Conservation (phyloP, 352 stramenopile species). For the Thalassiosira exigua region DNA sequence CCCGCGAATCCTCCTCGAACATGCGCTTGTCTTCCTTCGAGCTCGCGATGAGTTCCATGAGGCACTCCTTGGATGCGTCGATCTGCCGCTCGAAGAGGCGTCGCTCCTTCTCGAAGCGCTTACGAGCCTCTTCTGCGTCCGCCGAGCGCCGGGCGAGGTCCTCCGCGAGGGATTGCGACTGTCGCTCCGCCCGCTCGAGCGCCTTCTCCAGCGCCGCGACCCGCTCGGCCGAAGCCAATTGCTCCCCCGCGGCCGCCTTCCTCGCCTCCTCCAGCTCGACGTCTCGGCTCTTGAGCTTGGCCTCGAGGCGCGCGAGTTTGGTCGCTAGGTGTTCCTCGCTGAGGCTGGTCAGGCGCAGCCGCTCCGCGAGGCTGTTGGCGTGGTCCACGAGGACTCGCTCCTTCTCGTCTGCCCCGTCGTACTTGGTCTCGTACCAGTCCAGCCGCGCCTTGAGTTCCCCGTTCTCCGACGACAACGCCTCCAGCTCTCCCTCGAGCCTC, state of each 20-base stretch:
- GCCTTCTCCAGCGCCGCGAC: constrained; percentile 15
- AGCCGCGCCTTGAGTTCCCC: constrained; percentile 40
- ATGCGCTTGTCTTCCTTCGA: constrained; percentile 55
- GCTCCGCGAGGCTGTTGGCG: constrained; percentile 54
- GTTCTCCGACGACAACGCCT: constrained; percentile 44
- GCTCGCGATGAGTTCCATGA: constrained; percentile 54
- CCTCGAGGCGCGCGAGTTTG: constrained; percentile 48
- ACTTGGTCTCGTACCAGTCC: constrained; percentile 51
- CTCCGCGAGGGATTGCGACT: constrained; percentile 19
- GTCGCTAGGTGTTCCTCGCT: constrained; percentile 53
- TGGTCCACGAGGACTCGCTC: constrained; percentile 57
- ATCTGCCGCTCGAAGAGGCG: constrained; percentile 52
- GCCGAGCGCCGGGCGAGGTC: constrained; percentile 30
- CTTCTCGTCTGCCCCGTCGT: constrained; percentile 56
- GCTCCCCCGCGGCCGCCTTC: constrained; percentile 1
- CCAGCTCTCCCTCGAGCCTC: constrained; percentile 33
- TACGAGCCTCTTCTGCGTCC: constrained; percentile 33
- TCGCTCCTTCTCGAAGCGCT: constrained; percentile 41
- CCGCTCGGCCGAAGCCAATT: constrained; percentile 1
- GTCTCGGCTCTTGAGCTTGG: constrained; percentile 27
- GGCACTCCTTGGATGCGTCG: constrained; percentile 42
- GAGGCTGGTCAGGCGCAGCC: constrained; percentile 50
- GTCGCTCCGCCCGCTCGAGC: constrained; percentile 8
- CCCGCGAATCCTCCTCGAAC: constrained; percentile 46
- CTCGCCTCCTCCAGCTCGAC: constrained; percentile 23